Conservation (phyloP, 1,284 basidiomycete genomes). For the Sanghuangporus sanghuang region DNA sequence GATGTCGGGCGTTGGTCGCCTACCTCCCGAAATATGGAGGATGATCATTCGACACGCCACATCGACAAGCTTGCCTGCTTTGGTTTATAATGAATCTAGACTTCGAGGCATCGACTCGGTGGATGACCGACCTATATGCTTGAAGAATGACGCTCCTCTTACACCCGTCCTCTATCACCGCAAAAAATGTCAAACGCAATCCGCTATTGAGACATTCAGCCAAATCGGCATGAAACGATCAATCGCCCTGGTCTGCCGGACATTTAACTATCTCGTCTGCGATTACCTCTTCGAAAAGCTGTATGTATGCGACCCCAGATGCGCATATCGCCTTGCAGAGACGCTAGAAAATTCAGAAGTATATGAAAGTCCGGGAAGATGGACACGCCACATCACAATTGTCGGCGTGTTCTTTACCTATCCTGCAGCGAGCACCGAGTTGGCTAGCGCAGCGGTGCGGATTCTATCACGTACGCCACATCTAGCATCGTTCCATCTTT, state of each 20-base stretch:
- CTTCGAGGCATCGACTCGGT: background rate
- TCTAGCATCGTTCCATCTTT: background rate
- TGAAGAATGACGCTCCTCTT: background rate
- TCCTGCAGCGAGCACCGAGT: background rate
- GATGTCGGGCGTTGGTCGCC: background rate
- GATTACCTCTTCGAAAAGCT: background rate
- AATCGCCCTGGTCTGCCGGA: background rate
- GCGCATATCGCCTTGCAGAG: background rate
- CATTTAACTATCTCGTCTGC: background rate
- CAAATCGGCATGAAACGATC: background rate
- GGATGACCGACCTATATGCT: background rate
- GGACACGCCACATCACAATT: constrained; percentile 3
- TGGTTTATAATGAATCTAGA: background rate
- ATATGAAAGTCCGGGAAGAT: background rate
- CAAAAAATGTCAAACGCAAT: background rate
- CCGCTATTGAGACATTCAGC: background rate
- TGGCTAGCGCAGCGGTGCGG: background rate
- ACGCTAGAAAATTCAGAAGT: background rate
- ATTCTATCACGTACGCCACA: background rate
- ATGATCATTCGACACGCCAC: constrained; percentile 3
- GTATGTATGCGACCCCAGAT: background rate
- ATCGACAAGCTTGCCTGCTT: background rate
- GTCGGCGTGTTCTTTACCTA: background rate
- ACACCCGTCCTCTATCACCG: background rate
- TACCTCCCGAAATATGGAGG: constrained; percentile 3